Base-by-base conservation (phyloP, 768 basidiomycete species). In the Pleurotus salmoneostramineus region DNA sequence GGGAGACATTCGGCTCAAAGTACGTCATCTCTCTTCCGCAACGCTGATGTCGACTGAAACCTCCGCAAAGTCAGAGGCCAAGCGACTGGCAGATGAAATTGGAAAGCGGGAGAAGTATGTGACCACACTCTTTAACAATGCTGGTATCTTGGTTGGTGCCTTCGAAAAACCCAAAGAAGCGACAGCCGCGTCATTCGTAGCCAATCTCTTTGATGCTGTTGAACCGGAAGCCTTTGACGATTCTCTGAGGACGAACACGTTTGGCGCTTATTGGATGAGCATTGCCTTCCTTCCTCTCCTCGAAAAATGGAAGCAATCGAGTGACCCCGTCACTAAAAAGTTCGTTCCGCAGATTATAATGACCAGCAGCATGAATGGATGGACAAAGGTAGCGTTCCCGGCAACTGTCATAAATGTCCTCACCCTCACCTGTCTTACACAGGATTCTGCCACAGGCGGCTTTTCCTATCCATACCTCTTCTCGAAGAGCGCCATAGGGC, bases 251-350 rank as follows among this genome's bases (percentile, higher is more conserved):
- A 74, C 75, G 15, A 79, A 79, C 58, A 72, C 76, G 0, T 69
- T 76, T 11, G 78, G 75, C 0, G 77, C 81, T 5, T 82, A 81
- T 65, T 84, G 82, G 78, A 69, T 82, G 15, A 77, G 81, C 0
- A 79, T 82, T 62, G 81, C 82, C 15, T 81, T 82, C 69, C 69
- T 84, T 1, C 81, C 80, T 5, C 68, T 84, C 0, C 69, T 83
- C 2, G 78, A 79, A 61, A 76, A 74, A 52, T 77, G 78, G 75
- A 77, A 77, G 62, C 65, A 66, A 40, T 63, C 64, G 1, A 61
- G 65, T 3, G 67, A 62, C 48, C 65, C 63, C 27, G 65, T 58
- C n/a, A 67, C 66, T 5, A 67, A 66, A 54, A 72, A 68, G 50
- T 80, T 80, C 59, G 76, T 71, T 7, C 77, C 78, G 1, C 77